phyloP scores from a whole-genome alignment of 179 eudicot species.

The Amaranthus tricolor region DNA sequence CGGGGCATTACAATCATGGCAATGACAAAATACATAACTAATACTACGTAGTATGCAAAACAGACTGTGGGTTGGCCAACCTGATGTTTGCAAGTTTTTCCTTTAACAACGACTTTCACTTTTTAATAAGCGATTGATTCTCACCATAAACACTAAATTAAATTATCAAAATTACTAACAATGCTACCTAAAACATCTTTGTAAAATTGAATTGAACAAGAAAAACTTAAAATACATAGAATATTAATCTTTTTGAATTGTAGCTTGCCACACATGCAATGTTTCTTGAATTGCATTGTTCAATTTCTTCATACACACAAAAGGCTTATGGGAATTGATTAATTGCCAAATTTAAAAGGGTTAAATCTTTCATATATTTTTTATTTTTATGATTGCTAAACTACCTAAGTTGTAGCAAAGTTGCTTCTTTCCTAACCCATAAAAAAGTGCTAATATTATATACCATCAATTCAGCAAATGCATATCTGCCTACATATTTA shows the following conservation, averaged over 20 bases:
- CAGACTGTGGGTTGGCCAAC: too few relatives aligned
- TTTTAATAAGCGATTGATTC: too few relatives aligned
- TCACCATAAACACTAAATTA: too few relatives aligned
- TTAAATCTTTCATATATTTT: constrained; percentile 5
- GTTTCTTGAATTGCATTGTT: not conserved
- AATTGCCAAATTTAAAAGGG: constrained; percentile 17
- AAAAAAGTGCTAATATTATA: not conserved
- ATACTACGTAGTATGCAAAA: too few relatives aligned
- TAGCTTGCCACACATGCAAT: constrained; percentile 1
- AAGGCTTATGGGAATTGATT: not conserved
- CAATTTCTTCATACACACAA: not conserved
- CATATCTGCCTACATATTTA: not conserved
- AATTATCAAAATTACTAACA: too few relatives aligned
- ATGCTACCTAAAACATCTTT: too few relatives aligned
- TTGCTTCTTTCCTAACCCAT: not conserved
- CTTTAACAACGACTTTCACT: too few relatives aligned
- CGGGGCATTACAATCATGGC: too few relatives aligned
- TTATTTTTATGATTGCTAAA: not conserved
- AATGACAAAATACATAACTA: too few relatives aligned
- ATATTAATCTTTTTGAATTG: not conserved
- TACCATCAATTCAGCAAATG: not conserved
- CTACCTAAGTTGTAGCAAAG: not conserved
- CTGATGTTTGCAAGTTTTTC: too few relatives aligned
- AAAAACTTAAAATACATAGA: too few relatives aligned
- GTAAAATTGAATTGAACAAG: too few relatives aligned